Evolutionary conservation across 1,284 basidiomycete genomes (phyloP).

Genomic region (Trichosporon inkin): DNA sequence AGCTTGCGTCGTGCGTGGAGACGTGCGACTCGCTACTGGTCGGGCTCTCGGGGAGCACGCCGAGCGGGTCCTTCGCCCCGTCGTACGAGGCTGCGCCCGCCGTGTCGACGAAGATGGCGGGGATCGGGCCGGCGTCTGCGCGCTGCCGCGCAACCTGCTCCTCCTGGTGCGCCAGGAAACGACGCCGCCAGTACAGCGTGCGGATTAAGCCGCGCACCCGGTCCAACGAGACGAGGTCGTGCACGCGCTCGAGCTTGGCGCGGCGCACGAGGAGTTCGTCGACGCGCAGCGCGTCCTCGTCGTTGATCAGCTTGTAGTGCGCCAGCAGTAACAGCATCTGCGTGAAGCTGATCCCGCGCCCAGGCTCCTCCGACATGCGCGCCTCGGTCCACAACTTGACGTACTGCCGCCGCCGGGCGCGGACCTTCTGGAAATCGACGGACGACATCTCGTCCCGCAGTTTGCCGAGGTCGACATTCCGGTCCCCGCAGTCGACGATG

Average conservation of each 20-base stretch:
- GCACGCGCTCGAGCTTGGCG: conserved; percentile 71
- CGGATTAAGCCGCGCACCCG: conserved; percentile 71
- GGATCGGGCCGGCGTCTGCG: conserved; percentile 41
- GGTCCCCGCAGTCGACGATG: conserved; percentile 41
- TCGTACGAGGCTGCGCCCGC: background rate
- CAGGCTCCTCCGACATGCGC: conserved; percentile 64
- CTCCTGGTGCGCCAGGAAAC: conserved; percentile 55
- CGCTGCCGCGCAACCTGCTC: conserved; percentile 29
- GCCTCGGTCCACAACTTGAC: conserved; percentile 81
- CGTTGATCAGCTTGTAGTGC: conserved; percentile 87
- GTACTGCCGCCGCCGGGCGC: conserved; percentile 65
- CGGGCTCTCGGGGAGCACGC: background rate
- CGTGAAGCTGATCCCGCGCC: conserved; percentile 82
- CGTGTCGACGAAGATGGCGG: conserved; percentile 47
- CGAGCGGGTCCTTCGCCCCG: background rate
- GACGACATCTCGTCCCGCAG: conserved; percentile 59
- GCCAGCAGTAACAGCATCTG: conserved; percentile 84
- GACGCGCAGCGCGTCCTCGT: conserved; percentile 75
- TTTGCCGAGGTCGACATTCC: conserved; percentile 63
- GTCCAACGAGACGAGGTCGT: conserved; percentile 76
- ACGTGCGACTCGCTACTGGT: background rate
- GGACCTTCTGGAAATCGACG: conserved; percentile 63
- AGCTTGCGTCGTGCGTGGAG: background rate
- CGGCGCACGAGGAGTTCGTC: conserved; percentile 73
- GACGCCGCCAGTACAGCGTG: conserved; percentile 68